phyloP scores from a whole-genome alignment of 2,329 filamentous ascomycete genomes.

The Penicillium sp. region DNA sequence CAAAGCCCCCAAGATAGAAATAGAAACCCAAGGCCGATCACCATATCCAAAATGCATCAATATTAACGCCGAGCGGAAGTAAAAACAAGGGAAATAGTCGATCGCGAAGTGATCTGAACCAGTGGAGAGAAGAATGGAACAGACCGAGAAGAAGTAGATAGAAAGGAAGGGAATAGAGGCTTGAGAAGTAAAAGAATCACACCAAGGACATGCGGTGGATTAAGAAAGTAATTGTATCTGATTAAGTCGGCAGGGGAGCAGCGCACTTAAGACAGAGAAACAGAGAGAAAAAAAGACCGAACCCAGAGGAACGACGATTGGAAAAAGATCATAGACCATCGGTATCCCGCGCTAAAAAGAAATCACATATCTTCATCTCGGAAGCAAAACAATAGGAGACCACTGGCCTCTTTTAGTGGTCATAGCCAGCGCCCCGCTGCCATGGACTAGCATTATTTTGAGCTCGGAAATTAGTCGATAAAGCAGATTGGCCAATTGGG shows the following conservation, averaged over 20 bases:
- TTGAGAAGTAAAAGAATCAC: slow-evolving; percentile 25
- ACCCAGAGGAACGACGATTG: slow-evolving; percentile 22
- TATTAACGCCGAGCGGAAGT: slow-evolving; percentile 32
- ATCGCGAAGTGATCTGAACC: slow-evolving; percentile 2
- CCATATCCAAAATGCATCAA: slow-evolving; percentile 35
- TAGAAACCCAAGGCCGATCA: slow-evolving; percentile 32
- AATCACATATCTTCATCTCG: slow-evolving; percentile 43
- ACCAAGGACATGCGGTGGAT: slow-evolving; percentile 16
- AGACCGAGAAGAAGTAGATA: slow-evolving; percentile 13
- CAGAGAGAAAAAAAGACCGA: slow-evolving; percentile 20
- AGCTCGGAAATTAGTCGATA: slow-evolving; percentile 39
- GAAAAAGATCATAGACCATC: slow-evolving; percentile 28
- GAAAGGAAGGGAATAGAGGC: slow-evolving; percentile 14
- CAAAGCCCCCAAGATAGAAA: slow-evolving; percentile 10
- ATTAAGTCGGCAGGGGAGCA: slow-evolving; percentile 9
- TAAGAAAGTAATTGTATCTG: slow-evolving; percentile 11
- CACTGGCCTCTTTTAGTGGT: slow-evolving; percentile 47
- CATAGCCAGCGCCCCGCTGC: slow-evolving; percentile 67
- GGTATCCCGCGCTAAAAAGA: slow-evolving; percentile 33
- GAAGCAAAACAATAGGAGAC: slow-evolving; percentile 27
- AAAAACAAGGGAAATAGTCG: slow-evolving; percentile 14
- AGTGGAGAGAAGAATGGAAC: neutral
- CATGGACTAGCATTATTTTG: slow-evolving; percentile 63
- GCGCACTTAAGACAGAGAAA: slow-evolving; percentile 9
- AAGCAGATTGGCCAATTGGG: slow-evolving; percentile 36